Base-by-base conservation (phyloP, 2,329 filamentous ascomycete species). In the Penicillium brevicompactum region DNA sequence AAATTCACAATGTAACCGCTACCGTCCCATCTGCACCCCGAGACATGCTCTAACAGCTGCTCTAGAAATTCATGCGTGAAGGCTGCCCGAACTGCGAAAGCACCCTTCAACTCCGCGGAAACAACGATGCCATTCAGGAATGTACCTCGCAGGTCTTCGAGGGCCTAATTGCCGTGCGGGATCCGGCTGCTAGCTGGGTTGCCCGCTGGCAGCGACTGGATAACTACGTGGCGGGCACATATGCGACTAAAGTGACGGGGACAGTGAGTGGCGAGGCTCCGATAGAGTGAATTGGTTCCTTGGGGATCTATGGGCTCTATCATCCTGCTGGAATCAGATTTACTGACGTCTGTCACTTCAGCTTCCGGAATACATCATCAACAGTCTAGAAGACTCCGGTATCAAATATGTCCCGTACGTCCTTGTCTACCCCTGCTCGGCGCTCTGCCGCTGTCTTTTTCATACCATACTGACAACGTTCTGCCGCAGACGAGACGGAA, bases 51-150 rank as follows among this genome's bases (percentile, higher is more conserved):
- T 52, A 43, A 51, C 47, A 31, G 49, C 7, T 53, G 37, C 21
- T 57, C 42, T 70, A 93, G 89, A 88, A 90, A 74, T 99, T 99
- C 82, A 83, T 87, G 68, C 84, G 86, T 67, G 83, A 90, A 70
- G 94, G 94, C 64, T 99, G 94, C 72, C 94, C 94, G 59, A 99
- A 99, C 81, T 99, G 94, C 83, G 93, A 97, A 71, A 86, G 90
- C 47, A 90, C 96, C 74, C 88, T 99, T 56, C 87, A 91, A 74
- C 88, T 97, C 58, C 83, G 85, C 61, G 87, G 88, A 71, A 89
- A 88, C 62, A 79, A 83, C 65, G 94, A 99, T 58, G 84, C 87
- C 60, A 90, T 97, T 69, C 87, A 91, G 71, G 91, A 92, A 78
- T 97, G 92, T 83, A 99, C 94, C 18, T 96, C 91, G 13, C 90